Evolutionary conservation across 345 rosid genomes (phyloP), one percentile per base, ranked within the genome.

Genomic region (Brassica nigra): DNA sequence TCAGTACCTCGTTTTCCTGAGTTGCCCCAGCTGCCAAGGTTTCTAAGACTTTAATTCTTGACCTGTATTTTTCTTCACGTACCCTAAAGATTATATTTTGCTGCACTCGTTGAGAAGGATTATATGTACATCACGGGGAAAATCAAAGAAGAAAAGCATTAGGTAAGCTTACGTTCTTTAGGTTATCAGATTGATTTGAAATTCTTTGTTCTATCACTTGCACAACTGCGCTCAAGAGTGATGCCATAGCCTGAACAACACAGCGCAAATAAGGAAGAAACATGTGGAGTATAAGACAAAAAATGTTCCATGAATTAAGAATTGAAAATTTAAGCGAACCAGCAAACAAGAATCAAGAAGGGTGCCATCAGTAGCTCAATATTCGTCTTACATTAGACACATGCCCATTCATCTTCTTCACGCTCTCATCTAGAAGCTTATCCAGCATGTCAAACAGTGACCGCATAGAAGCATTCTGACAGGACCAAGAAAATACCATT

Each of bases 61-160:
- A 87, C 73, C 85, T 92, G 81, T 86, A 91, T 86, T 89, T 95
- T 75, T 89, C 96, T 58, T 90, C 90, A 63, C 89, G 90, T 73
- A 80, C 87, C 77, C 85, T 87, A 71, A 81, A 83, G 78, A 90
- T 84, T 62, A 83, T 86, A 74, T 89, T 90, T 91, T 93, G 97
- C 99, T 93, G 88, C 82, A 88, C 67, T 37, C 47, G 42, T 76
- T 73, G 73, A 70, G 62, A 65, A 68, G 37, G 75, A 78, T 47
- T 61, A 62, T 80, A 64, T 29, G 28, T 44, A 76, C 30, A 31
- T 55, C n/a, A 28, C 18, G 0, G 33, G 66, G 72, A 31, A 76
- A 79, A 30, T n/a, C 7, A 16, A 37, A 70, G 49, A 65, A 80
- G 73, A 82, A 66, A 23, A 71, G 62, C 55, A 54, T 66, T 27